phyloP scores from a whole-genome alignment of 2,329 filamentous ascomycete genomes.

The Teratosphaeria nubilosa region DNA sequence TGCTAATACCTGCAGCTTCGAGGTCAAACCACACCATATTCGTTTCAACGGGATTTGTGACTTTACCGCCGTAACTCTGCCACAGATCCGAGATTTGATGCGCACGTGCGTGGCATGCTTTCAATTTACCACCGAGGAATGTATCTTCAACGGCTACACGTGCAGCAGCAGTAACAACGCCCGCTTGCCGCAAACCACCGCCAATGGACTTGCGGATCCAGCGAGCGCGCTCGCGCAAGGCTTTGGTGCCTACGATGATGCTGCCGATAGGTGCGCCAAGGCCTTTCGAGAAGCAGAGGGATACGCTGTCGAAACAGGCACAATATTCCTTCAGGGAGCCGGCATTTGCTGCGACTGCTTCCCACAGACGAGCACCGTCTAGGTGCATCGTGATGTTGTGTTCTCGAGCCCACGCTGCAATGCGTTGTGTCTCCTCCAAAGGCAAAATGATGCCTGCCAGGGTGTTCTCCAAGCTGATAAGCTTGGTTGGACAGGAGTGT shows the following conservation, averaged over 20 bases:
- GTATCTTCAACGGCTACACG: conserved; percentile 70
- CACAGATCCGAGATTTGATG: conserved; percentile 55
- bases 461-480: conserved; percentile 82
- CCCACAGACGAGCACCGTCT: conserved; percentile 74
- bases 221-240: conserved; percentile 56
- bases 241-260: conserved; percentile 52
- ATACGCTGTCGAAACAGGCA: conserved; percentile 61
- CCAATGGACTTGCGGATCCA: conserved; percentile 74
- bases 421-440: conserved; percentile 57
- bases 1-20: conserved; percentile 45
- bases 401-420: conserved; percentile 55
- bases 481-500: conserved; percentile 66
- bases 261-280: conserved; percentile 72
- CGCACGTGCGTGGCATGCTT: conserved; percentile 52
- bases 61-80: conserved; percentile 57
- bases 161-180: conserved; percentile 65
- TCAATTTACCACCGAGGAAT: conserved; percentile 58
- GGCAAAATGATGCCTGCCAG: conserved; percentile 71
- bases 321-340: conserved; percentile 58
- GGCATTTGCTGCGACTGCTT: conserved; percentile 62
- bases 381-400: conserved; percentile 61
- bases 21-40: conserved; percentile 87
- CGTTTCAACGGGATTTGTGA: conserved; percentile 65
- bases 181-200: conserved; percentile 66
- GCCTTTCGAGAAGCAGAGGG: conserved; percentile 72